These are phyloP conservation scores for Spirogloea muscicola DNA, from an alignment of 139 green algal species.

Conservation along the genomic window DNA sequence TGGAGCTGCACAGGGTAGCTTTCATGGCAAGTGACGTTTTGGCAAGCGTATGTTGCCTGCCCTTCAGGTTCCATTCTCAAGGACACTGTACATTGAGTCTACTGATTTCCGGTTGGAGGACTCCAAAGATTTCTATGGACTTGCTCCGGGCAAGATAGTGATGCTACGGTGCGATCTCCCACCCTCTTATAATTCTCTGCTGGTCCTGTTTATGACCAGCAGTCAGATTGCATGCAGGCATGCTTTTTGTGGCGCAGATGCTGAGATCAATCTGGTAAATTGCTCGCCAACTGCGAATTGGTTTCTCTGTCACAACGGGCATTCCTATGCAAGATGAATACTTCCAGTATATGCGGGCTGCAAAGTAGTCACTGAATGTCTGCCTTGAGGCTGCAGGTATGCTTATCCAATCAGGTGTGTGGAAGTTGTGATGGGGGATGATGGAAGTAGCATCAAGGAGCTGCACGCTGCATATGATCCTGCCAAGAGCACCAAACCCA, in stretches of 20 bases:
- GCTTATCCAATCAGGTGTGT: conserved; percentile 81
- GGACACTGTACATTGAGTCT: conserved; percentile 89
- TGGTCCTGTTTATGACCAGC: too few species aligned
- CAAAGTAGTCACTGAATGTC: too few species aligned
- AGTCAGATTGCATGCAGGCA: too few species aligned
- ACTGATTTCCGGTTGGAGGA: conserved; percentile 89
- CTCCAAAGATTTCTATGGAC: conserved; percentile 87
- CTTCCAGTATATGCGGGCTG: too few species aligned
- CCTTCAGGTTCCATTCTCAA: conserved; percentile 68
- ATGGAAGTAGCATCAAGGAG: conserved; percentile 60
- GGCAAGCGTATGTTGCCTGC: too few species aligned
- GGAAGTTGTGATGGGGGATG: conserved; percentile 53
- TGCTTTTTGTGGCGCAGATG: too few species aligned
- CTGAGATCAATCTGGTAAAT: too few species aligned
- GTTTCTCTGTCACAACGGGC: too few species aligned
- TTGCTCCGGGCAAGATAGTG: conserved; percentile 86
- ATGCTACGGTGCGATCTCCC: conserved; percentile 67
- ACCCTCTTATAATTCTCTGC: conserved; percentile 38
- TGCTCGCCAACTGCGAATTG: too few species aligned
- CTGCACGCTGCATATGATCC: conserved; percentile 57
- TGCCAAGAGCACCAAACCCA: conserved; percentile 60
- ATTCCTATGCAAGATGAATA: too few species aligned
- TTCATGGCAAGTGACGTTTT: too few species aligned
- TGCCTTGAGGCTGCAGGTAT: conserved; percentile 57
- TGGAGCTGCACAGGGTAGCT: too few species aligned